Base-by-base conservation (phyloP, 495 filamentous ascomycete species). In the Lasiosphaeria miniovina region DNA sequence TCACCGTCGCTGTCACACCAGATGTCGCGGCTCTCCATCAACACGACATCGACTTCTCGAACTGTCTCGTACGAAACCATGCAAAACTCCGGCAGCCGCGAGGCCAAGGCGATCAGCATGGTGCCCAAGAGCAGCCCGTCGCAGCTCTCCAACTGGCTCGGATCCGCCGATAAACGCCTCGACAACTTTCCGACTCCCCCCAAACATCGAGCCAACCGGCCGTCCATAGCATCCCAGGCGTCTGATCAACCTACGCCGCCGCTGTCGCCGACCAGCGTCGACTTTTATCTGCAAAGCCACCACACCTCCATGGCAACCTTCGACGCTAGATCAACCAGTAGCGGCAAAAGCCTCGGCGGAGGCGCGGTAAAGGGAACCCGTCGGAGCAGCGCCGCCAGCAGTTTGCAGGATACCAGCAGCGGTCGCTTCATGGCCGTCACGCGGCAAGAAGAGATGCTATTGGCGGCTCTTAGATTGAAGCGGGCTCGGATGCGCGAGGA, bases 361-460 rank as follows among this genome's bases (percentile, higher is more conserved):
- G 56, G 49, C 1, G 45, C 40, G 11, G 43, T 45, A n/a, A 56
- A 61, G 46, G 45, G 31, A 6, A 58, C 50, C 11, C 59, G 63
- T 31, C 63, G 67, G 10, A 53, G 58, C 36, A 69, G 69, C 49
- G 45, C 59, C 6, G n/a, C 59, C 38, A 70, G 60, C 61, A 68
- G 70, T 49, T 54, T 65, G 35, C 45, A 65, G 34, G 73, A 77
- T 36, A 56, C 59, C 31, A 62, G 66, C 33, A 78, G 80, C 61
- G 87, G 84, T 53, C 86, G 86, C 41, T 77, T 94, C 43, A 94
- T 96, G 83, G 87, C 89, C 0, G 90, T 96, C 52, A 96, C 90
- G 0, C 80, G 84, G 54, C 90, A 96, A 71, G 92, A 96, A 69
- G 88, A 91, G 67, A 84, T 88, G 68, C 76, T 96, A 6, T 76